Evolutionary conservation across 352 stramenopile species (phyloP), one percentile per base, ranked within the genome.

Genomic region (Phytophthora pistaciae): DNA sequence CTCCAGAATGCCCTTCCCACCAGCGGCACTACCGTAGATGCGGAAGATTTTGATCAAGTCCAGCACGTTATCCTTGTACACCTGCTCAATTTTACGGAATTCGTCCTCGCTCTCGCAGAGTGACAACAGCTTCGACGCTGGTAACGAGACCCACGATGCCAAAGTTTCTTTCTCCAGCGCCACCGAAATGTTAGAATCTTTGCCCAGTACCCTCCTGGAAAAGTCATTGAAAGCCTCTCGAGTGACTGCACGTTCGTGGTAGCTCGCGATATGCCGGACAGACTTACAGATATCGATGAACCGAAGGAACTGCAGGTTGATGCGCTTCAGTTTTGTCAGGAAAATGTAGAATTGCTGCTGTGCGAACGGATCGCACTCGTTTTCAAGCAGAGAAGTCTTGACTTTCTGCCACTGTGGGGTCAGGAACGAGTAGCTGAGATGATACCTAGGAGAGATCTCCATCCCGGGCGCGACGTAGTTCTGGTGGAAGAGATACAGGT

Each of bases 21-120:
- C 84, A 0, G 79, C 79, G 1, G 79, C 85, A 40, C 83, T 91
- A 42, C 85, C 84, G 48, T 92, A 92, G 40, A 92, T 86, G 8
- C 84, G 71, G 68, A 93, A 95, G 11, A 95, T 91, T 60, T 93
- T 91, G 67, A 92, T 83, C n/a, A 95, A 68, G 20, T 92, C 84
- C 14, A 95, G 70, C 0, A 93, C 83, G 25, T 93, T 90, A 16
- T 92, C 83, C 46, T 90, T 91, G 62, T 90, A 93, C 0, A 95
- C 79, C 8, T 80, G 65, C 48, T 95, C 83, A 33, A 95, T 92
- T 8, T 72, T 66, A 0, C 50, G 59, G 25, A 93, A 75, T 27
- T 95, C 85, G n/a, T 90, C 83, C 50, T 88, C 78, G 18, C 64
- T 82, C 23, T 90, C 82, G 31, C 88, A 95, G 3, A 95, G 44